Evolutionary conservation across 2,329 filamentous ascomycete species (phyloP), one percentile per base, ranked within the genome.

Genomic region (Seiridium cupressi): DNA sequence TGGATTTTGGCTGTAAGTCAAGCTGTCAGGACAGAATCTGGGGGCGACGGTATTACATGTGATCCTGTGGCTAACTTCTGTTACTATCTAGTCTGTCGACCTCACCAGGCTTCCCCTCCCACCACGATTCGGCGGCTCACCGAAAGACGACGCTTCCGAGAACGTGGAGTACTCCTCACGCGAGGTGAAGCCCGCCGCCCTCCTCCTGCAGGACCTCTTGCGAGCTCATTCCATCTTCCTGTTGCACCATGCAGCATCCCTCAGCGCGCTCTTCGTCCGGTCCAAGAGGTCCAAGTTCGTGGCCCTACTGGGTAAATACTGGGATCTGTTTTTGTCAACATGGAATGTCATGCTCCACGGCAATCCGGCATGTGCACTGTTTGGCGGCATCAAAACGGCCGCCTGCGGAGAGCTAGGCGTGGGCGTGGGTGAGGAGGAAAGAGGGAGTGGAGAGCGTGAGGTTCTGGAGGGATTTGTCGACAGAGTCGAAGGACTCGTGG

Each of bases 271-370:
- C 2, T 92, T 89, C 68, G 80, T 83, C 8, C 86, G 87, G 58
- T 79, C 84, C 46, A 82, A 83, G 54, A 84, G 92, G 48, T 72
- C 83, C 26, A 88, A 87, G 61, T 96, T 98, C 66, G 87, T 89
- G 59, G 82, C 80, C 36, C 80, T 91, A 44, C 77, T 99, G 35
- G 84, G 89, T 56, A 86, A 89, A 44, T 98, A 93, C 74, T 99
- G 95, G 94, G 86, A 89, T 64, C 69, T 83, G 9, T 88, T 83
- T 61, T 69, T 88, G 18, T 83, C 84, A 0, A 88, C 87, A 0
- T 99, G 95, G 95, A 92, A 94, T 66, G 90, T 98, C 10, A 84
- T 97, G 65, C 81, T 99, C 47, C 91, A 94, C 70, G 94, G 93
- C 7, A 97, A 96, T 68, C 95, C 95, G 0, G 88, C 89, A 2